Evolutionary conservation across 1,284 basidiomycete species (phyloP).

Genomic region (Puccinia brachypodii): DNA sequence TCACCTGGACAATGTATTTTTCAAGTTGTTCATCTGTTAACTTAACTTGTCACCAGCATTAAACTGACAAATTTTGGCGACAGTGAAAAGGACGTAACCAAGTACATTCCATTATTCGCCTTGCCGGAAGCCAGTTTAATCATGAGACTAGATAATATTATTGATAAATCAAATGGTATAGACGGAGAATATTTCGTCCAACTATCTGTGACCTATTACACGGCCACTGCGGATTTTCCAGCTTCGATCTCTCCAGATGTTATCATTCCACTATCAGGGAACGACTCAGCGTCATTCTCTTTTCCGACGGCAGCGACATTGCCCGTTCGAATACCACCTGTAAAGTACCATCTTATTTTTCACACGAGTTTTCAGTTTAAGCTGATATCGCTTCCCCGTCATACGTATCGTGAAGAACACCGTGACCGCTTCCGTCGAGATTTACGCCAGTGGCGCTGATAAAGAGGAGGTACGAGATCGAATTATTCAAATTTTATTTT

Average conservation of each 20-base stretch:
- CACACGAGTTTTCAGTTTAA: neutral
- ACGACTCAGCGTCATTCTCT: neutral
- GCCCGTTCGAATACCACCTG: constrained; percentile 20
- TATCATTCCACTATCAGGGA: constrained; percentile 34
- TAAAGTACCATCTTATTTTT: neutral
- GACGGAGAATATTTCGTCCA: constrained; percentile 12
- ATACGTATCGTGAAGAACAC: constrained; percentile 19
- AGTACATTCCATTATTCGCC: constrained; percentile 37
- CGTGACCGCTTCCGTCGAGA: constrained; percentile 40
- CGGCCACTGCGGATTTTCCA: constrained; percentile 29
- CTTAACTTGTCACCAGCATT: neutral
- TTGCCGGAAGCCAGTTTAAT: constrained; percentile 22
- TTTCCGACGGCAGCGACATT: constrained; percentile 24
- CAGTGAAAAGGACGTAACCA: constrained; percentile 41
- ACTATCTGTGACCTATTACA: constrained; percentile 41
- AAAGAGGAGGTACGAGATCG: constrained; percentile 46
- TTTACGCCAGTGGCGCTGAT: constrained; percentile 44
- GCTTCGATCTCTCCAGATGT: neutral
- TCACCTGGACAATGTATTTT: constrained; percentile 48
- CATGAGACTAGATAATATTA: constrained; percentile 36
- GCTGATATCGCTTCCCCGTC: neutral
- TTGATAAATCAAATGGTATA: constrained; percentile 27
- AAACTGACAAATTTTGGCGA: neutral
- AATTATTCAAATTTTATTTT: neutral
- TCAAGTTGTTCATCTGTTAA: neutral